Evolutionary conservation across 1,284 basidiomycete species (phyloP).

Genomic region (Trichosporon sp.): DNA sequence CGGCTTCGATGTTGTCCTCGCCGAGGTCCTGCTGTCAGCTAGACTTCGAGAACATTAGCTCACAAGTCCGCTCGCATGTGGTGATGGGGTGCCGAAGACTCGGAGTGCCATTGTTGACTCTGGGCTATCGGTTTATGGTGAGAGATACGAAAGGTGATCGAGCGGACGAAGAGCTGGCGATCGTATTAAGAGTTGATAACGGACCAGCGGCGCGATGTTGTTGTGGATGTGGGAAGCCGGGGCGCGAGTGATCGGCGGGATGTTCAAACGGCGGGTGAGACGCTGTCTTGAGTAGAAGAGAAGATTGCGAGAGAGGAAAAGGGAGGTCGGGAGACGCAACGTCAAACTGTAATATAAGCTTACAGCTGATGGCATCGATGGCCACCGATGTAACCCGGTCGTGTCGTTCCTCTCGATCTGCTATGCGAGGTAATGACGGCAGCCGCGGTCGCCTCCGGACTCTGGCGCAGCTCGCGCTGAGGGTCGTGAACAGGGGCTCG

Average conservation of each 20-base stretch:
- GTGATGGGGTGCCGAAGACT: constrained; percentile 16
- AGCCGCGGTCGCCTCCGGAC: not conserved
- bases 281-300: not conserved
- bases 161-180: not conserved
- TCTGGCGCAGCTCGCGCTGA: not conserved
- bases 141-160: not conserved
- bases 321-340: not conserved
- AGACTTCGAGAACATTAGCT: not conserved
- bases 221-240: not conserved
- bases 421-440: not conserved
- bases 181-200: too few species aligned
- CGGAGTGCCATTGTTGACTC: constrained; percentile 5
- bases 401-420: not conserved
- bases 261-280: not conserved
- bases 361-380: constrained; percentile 10
- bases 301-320: not conserved
- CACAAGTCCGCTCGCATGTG: constrained; percentile 11
- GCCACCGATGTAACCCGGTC: constrained; percentile 3
- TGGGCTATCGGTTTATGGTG: not conserved
- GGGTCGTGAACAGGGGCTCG: not conserved
- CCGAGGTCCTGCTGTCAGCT: constrained; percentile 7
- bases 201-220: not conserved
- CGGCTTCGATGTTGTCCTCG: constrained; percentile 5
- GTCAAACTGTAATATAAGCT: constrained; percentile 14
- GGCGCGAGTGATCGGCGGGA: not conserved